Base-by-base conservation (phyloP, 768 basidiomycete genomes). In the Dacryopinax spathularia region DNA sequence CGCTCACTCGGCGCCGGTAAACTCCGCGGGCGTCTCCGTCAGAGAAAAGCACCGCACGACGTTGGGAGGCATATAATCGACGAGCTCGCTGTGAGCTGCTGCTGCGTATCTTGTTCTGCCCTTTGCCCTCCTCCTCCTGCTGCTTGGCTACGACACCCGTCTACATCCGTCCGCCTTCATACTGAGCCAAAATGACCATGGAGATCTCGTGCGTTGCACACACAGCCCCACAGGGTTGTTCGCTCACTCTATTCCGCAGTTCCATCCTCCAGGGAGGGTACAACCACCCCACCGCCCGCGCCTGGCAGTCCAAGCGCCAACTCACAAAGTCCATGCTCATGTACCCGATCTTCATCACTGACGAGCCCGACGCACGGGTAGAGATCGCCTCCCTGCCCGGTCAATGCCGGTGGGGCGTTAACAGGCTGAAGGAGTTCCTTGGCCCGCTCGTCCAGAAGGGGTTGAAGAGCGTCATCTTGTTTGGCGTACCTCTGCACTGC, bases 291-390 rank as follows among this genome's bases (percentile, higher is more conserved):
- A 82, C 90, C 67, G 81, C 91, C 7, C 87, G 95, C 22, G 80
- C 83, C 76, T 94, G 89, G 85, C 95, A 99, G 75, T 80, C 82
- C 27, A 83, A 84, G 64, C 84, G 87, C 59, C 80, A 82, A 64
- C 82, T 94, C 70, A 85, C 86, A 27, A 94, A 91, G 73, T 82
- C 83, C 67, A 96, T 97, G 93, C 81, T 99, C 75, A 97, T 97
- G 89, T 99, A 98, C 74, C 96, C 96, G 6, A 93, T 99, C 70
- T 97, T 99, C 73, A 88, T 98, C 69, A 92, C 93, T 18, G 95
- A 98, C 74, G 91, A 97, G 65, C 86, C 91, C 1, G 81, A 92
- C 65, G 90, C 91, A 6, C 82, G 83, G 72, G 85, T 86, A 60
- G 80, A 82, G 65, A 93, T 98, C 67, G 70, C 81, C 0, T 79